Evolutionary conservation across 108 stramenopile genomes (phyloP).

Genomic region (Bacterosira constricta): DNA sequence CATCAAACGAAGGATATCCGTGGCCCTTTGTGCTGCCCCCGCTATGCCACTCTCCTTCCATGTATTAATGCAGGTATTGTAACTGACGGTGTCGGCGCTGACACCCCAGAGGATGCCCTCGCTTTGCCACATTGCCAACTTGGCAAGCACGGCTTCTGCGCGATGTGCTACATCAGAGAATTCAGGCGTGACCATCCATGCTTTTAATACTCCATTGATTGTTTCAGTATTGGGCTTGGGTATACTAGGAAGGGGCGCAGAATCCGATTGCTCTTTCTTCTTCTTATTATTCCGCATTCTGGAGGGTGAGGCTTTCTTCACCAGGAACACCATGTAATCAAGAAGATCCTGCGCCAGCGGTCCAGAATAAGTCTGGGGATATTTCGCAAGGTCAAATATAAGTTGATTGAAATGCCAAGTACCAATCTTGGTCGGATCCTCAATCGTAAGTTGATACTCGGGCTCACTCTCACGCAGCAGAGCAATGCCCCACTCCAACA

Average conservation of each 20-base stretch:
- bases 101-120: slow-evolving; percentile 39
- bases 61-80: slow-evolving; percentile 61
- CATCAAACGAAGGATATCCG: slow-evolving; percentile 36
- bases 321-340: slow-evolving; percentile 34
- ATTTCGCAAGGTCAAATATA: slow-evolving; percentile 43
- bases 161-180: slow-evolving; percentile 26
- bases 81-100: slow-evolving; percentile 32
- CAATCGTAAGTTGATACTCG: slow-evolving; percentile 10
- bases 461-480: slow-evolving; percentile 21
- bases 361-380: slow-evolving; percentile 34
- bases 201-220: slow-evolving; percentile 39
- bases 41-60: slow-evolving; percentile 67
- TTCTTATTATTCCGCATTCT: background rate
- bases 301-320: background rate
- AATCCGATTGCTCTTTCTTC: background rate
- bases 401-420: slow-evolving; percentile 49
- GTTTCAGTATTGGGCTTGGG: slow-evolving; percentile 44
- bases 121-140: slow-evolving; percentile 38
- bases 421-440: slow-evolving; percentile 13
- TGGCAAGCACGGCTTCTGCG: slow-evolving; percentile 44
- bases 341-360: slow-evolving; percentile 43
- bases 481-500: slow-evolving; percentile 27
- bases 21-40: slow-evolving; percentile 45
- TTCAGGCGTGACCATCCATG: slow-evolving; percentile 49
- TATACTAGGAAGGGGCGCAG: background rate